Conservation (phyloP, 2,329 filamentous ascomycete species). For the Colletotrichum acutatum region DNA sequence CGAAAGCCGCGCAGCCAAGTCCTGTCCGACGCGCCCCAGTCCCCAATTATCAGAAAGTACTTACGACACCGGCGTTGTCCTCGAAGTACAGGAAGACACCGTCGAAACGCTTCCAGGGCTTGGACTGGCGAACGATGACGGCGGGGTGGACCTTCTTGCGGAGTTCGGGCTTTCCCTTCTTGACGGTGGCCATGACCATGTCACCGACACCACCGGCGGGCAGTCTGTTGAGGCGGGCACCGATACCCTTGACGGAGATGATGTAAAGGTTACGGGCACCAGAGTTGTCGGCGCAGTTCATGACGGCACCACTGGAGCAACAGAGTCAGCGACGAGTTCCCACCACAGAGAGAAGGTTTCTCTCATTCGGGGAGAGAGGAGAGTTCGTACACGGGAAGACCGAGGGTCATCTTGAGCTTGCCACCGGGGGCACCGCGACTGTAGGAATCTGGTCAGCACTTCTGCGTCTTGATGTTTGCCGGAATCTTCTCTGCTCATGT, state of each 20-base stretch:
- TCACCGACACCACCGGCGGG: slow-evolving; percentile 98
- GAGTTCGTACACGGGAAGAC: slow-evolving; percentile 95
- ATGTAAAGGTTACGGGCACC: slow-evolving; percentile 99
- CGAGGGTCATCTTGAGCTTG: slow-evolving; percentile 99
- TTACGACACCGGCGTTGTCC: slow-evolving; percentile 99
- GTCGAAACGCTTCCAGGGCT: slow-evolving; percentile 99
- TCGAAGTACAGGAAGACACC: slow-evolving; percentile 99
- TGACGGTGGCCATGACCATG: slow-evolving; percentile 99
- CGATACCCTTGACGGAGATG: slow-evolving; percentile 99
- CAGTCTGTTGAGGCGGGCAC: slow-evolving; percentile 96
- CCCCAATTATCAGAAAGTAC: slow-evolving; percentile 51
- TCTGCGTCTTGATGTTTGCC: slow-evolving; percentile 43
- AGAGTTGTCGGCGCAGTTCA: slow-evolving; percentile 99
- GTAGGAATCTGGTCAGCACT: slow-evolving; percentile 41
- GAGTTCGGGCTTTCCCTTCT: slow-evolving; percentile 99
- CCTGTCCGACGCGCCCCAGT: neutral
- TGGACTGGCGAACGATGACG: slow-evolving; percentile 98
- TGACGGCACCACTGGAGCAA: slow-evolving; percentile 87
- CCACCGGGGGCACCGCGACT: slow-evolving; percentile 95
- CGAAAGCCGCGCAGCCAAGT: neutral
- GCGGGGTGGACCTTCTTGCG: slow-evolving; percentile 99
- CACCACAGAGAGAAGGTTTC: neutral
- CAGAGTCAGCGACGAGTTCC: slow-evolving; percentile 15
- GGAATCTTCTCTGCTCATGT: neutral
- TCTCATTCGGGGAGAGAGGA: slow-evolving; percentile 8